Evolutionary conservation across 2,329 filamentous ascomycete genomes (phyloP), one percentile per base, ranked within the genome.

Genomic region (Penicillium sp.): DNA sequence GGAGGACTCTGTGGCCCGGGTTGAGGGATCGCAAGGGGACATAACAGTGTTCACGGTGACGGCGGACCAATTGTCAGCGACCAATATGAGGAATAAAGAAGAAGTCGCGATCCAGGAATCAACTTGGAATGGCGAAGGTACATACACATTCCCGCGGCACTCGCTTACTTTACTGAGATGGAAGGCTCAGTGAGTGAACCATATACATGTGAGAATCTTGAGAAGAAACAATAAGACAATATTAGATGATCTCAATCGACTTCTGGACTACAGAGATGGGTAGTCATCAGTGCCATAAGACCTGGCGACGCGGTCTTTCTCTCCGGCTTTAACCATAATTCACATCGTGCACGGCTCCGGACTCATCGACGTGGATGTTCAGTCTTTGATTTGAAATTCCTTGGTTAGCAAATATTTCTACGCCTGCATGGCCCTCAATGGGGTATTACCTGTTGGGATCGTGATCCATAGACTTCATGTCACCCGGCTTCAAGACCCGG

Each of bases 111-210:
- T 88, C 47, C 64, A 75, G 49, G 80, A 86, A 67, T 78, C 73
- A 8, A 79, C 71, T 36, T 89, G 86, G 86, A 75, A 83, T 62
- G 83, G 79, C 0, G 69, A 79, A 63, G 83, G 80, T 1, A 66
- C 71, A 36, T 89, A 80, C 61, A 78, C 71, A 2, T 91, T 91
- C 68, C 75, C 77, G 1, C 88, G 83, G 72, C 81, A 86, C 64
- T 87, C 84, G 2, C 76, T 90, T 39, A 88, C 84, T 2, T 70
- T 90, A 69, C 65, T 90, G 59, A 74, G 77, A 56, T 81, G 78
- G 77, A 77, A 77, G 62, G 55, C 59, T 19, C 62, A 61, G 56
- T 54, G 46, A 30, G 9, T 30, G 7, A 8, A 13, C 36, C 4
- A 5, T 8, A 4, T 10, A 13, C 10, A 13, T 16, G 11, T 4